Conservation (phyloP, 2,329 filamentous ascomycete species). For the Claviceps monticola region DNA sequence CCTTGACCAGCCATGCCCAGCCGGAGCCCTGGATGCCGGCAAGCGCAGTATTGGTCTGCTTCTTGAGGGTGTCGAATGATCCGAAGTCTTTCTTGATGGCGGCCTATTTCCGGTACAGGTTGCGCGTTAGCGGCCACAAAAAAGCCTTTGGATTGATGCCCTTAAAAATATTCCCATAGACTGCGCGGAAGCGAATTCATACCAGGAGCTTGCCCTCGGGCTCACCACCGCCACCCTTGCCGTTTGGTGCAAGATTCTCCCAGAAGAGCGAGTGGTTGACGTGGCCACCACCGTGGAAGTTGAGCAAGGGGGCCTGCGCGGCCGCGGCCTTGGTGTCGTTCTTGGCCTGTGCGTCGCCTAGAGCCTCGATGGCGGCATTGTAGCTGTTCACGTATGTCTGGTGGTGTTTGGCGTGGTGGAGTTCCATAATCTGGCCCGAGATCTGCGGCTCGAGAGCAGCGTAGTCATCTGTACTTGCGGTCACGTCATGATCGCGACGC, state of each 20-base stretch:
- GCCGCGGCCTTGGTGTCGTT: slow-evolving; percentile 41
- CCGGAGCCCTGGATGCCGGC: slow-evolving; percentile 73
- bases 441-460: slow-evolving; percentile 77
- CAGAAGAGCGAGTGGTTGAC: slow-evolving; percentile 82
- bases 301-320: slow-evolving; percentile 41
- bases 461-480: slow-evolving; percentile 64
- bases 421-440: slow-evolving; percentile 88
- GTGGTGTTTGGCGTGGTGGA: slow-evolving; percentile 91
- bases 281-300: slow-evolving; percentile 76
- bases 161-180: slow-evolving; percentile 12
- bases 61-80: slow-evolving; percentile 46
- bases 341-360: slow-evolving; percentile 49
- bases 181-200: slow-evolving; percentile 4
- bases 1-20: slow-evolving; percentile 80
- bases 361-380: slow-evolving; percentile 65
- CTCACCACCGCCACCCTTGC: slow-evolving; percentile 47
- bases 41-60: slow-evolving; percentile 54
- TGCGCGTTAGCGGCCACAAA: background rate
- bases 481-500: background rate
- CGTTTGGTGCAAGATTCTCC: slow-evolving; percentile 61
- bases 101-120: slow-evolving; percentile 18
- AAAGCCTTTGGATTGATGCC: slow-evolving; percentile 22
- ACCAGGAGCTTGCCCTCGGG: slow-evolving; percentile 47
- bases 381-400: slow-evolving; percentile 84
- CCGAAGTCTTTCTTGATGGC: slow-evolving; percentile 56